Percentiles rank a stretch among this genome's conserved stretches.
Conservation (phyloP, 2,329 filamentous ascomycete species). For the Capronia coronata region DNA sequence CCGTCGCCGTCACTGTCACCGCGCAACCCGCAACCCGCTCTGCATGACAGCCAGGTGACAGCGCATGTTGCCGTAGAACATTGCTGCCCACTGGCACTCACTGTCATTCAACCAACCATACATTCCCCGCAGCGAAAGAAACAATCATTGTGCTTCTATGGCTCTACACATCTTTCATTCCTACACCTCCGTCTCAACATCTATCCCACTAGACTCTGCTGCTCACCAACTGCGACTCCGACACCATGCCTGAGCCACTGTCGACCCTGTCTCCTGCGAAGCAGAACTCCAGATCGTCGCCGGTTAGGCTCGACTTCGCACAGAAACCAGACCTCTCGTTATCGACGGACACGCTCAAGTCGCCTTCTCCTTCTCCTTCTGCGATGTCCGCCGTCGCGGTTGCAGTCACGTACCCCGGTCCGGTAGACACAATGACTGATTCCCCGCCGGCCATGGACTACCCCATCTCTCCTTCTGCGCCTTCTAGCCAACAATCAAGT, state of each 20-base stretch:
- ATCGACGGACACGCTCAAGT: conserved; percentile 21
- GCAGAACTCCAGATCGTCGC: conserved; percentile 36
- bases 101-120: neutral
- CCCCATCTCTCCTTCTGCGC: conserved; percentile 17
- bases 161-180: conserved; percentile 8
- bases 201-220: conserved; percentile 1
- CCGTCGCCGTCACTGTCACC: conserved; percentile 6
- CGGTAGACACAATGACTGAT: conserved; percentile 28
- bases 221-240: conserved; percentile 5
- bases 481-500: conserved; percentile 16
- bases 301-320: conserved; percentile 28
- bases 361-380: conserved; percentile 13
- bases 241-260: conserved; percentile 37
- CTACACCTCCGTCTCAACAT: conserved; percentile 2
- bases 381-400: conserved; percentile 10
- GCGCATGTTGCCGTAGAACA: neutral
- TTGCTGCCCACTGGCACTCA: conserved; percentile 8
- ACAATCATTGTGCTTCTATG: conserved; percentile 12
- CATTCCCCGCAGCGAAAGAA: conserved; percentile 1
- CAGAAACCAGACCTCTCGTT: conserved; percentile 18
- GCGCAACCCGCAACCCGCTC: conserved; percentile 7
- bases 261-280: conserved; percentile 38
- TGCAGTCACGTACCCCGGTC: conserved; percentile 19
- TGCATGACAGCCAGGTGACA: neutral
- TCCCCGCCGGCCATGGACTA: conserved; percentile 23